A percentile compares a stretch with the other conserved stretches of the same genome.
Evolutionary conservation across 179 eudicot genomes (phyloP).

Genomic region (Gypsophila paniculata): DNA sequence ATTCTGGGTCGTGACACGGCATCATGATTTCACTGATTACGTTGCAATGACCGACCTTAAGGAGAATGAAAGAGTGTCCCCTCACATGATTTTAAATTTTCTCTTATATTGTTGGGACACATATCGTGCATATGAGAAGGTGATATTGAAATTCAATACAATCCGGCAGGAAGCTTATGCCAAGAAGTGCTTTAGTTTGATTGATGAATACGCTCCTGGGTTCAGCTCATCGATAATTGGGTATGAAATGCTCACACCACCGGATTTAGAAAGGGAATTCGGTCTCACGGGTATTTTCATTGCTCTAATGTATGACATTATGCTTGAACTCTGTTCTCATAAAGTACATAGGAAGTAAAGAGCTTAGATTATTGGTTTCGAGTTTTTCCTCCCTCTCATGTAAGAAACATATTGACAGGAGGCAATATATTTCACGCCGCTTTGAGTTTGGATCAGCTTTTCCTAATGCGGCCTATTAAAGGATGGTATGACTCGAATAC

Average conservation of each 20-base stretch:
- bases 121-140: neutral
- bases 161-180: conserved; percentile 67
- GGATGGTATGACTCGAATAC: conserved; percentile 79
- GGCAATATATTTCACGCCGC: conserved; percentile 96
- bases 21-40: too few relatives aligned
- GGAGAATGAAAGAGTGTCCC: too few relatives aligned
- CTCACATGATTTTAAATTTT: neutral
- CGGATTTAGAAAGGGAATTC: conserved; percentile 85
- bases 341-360: too few relatives aligned
- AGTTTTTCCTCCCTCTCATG: neutral
- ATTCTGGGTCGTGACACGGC: too few relatives aligned
- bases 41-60: too few relatives aligned
- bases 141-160: neutral
- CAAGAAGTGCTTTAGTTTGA: conserved; percentile 66
- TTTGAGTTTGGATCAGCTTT: conserved; percentile 82
- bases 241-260: conserved; percentile 97
- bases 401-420: conserved; percentile 42
- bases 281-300: conserved; percentile 68
- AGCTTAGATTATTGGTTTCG: neutral
- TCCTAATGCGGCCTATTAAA: conserved; percentile 85
- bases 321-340: too few relatives aligned
- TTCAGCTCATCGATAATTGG: conserved; percentile 85
- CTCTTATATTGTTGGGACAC: neutral
- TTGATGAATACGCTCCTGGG: conserved; percentile 92
- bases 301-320: too few relatives aligned